phyloP scores from a whole-genome alignment of 192 early-diverging fungal genomes.

The Coemansia sp. region DNA sequence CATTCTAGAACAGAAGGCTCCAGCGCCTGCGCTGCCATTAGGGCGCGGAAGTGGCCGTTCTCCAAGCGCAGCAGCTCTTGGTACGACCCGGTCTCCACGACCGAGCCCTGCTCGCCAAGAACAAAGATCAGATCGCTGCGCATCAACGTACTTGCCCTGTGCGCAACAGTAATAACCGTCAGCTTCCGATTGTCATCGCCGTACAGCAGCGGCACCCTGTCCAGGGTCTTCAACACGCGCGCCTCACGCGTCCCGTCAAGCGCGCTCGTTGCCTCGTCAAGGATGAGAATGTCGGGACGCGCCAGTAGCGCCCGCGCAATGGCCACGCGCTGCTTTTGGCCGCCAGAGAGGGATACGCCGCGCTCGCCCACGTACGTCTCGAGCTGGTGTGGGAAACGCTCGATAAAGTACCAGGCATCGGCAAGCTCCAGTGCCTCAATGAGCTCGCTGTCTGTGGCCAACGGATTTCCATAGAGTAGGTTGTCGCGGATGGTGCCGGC shows the following conservation, averaged over 20 bases:
- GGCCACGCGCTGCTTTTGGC: conserved; percentile 68
- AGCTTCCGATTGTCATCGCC: conserved; percentile 43
- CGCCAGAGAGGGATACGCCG: conserved; percentile 62
- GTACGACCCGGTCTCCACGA: conserved; percentile 73
- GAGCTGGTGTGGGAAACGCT: conserved; percentile 75
- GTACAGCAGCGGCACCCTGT: conserved; percentile 25
- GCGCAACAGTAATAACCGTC: conserved; percentile 76
- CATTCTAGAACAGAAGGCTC: conserved; percentile 17
- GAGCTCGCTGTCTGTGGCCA: conserved; percentile 72
- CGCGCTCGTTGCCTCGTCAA: conserved; percentile 82
- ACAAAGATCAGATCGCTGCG: conserved; percentile 71
- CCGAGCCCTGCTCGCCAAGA: conserved; percentile 60
- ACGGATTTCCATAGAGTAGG: conserved; percentile 63
- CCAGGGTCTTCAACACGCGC: conserved; percentile 68
- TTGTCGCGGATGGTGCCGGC: conserved; percentile 70
- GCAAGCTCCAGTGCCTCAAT: conserved; percentile 53
- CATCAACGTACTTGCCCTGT: conserved; percentile 80
- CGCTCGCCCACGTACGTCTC: conserved; percentile 91
- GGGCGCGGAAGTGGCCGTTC: conserved; percentile 58
- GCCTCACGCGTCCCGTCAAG: conserved; percentile 71
- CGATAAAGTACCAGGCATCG: conserved; percentile 66
- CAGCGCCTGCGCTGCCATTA: conserved; percentile 54
- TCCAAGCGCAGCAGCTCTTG: conserved; percentile 60
- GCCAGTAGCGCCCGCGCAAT: conserved; percentile 83
- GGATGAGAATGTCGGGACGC: conserved; percentile 70